Conservation (phyloP, 1,139 yeast genomes). For the Geotrichum macrosporum region DNA sequence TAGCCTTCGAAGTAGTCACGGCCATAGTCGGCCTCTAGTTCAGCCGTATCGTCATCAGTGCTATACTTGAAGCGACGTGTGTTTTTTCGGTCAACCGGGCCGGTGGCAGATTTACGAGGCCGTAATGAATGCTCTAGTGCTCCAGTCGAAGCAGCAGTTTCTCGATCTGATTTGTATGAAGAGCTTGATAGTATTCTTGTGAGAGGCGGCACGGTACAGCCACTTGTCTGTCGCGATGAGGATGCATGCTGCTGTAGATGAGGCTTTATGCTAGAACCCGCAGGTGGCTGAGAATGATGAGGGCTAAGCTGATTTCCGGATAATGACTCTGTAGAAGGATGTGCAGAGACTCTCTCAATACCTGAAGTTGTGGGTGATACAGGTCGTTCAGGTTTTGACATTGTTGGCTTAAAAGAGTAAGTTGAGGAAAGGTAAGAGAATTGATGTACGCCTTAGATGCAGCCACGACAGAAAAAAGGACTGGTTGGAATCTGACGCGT, state of each 20-base stretch:
- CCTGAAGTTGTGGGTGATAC: too few species aligned
- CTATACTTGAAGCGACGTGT: constrained; percentile 29
- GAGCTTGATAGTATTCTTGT: constrained; percentile 6
- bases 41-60: constrained; percentile 74
- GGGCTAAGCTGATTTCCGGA: not conserved
- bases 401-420: too few species aligned
- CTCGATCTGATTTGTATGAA: constrained; percentile 11
- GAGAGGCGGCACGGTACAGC: not conserved
- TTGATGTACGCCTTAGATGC: too few species aligned
- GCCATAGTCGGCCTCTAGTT: constrained; percentile 54
- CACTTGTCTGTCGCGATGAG: not conserved
- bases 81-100: constrained; percentile 4
- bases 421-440: too few species aligned
- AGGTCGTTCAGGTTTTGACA: too few species aligned
- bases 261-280: not conserved
- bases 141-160: not conserved
- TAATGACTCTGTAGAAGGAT: too few species aligned
- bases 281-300: not conserved
- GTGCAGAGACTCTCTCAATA: too few species aligned
- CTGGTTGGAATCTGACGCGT: too few species aligned
- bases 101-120: constrained; percentile 4
- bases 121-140: not conserved
- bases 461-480: too few species aligned
- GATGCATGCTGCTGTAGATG: not conserved
- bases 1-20: constrained; percentile 68